Evolutionary conservation across 2,329 filamentous ascomycete genomes (phyloP).

Genomic region (Diaporthe citri): DNA sequence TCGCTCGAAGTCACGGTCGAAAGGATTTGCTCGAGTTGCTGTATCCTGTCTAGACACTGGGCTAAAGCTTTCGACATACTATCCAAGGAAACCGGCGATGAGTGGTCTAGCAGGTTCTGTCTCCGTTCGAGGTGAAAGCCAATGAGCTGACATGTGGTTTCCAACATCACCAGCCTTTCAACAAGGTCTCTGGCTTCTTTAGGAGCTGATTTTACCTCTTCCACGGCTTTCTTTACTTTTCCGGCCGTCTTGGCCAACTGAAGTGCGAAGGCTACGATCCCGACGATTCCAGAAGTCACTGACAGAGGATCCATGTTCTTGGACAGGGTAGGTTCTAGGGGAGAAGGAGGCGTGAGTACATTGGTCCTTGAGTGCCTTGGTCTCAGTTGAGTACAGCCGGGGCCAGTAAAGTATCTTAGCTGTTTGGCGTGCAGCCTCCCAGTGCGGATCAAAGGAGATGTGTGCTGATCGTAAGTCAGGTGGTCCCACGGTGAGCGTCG

Average conservation of each 20-base stretch:
- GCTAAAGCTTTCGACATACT: neutral
- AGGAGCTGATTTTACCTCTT: neutral
- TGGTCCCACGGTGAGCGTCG: too few species aligned
- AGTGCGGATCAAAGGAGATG: too few species aligned
- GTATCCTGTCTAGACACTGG: neutral
- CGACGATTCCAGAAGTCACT: neutral
- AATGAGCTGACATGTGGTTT: neutral
- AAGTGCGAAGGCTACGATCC: neutral
- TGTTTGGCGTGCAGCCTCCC: too few species aligned
- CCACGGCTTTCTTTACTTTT: neutral
- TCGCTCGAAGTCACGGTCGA: neutral
- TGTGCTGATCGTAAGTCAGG: too few species aligned
- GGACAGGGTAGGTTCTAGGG: too few species aligned
- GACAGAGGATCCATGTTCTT: neutral
- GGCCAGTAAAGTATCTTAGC: too few species aligned
- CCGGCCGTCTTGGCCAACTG: constrained; percentile 14
- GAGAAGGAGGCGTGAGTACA: too few species aligned
- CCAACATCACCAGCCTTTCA: constrained; percentile 1
- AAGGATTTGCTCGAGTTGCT: neutral
- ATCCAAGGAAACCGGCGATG: neutral
- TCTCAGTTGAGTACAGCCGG: too few species aligned
- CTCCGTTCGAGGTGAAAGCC: neutral
- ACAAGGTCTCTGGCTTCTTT: neutral
- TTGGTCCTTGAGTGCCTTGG: too few species aligned
- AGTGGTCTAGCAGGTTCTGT: accelerated